Evolutionary conservation across 306 rosid species (phyloP).

Genomic region (Lathyrus sativus): DNA sequence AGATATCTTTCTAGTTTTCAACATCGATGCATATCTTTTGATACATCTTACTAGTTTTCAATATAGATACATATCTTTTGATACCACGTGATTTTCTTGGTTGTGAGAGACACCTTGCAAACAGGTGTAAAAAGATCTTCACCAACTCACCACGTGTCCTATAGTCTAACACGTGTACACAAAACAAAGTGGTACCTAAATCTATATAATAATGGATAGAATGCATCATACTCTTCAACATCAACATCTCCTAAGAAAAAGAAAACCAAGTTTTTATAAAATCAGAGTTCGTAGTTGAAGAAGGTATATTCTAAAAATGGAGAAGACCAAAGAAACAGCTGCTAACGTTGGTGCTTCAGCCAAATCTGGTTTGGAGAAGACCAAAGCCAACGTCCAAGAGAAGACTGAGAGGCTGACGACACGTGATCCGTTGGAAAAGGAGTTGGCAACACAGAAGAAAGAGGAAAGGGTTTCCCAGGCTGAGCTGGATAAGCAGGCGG

Average conservation of each 20-base stretch:
- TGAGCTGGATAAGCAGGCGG: constrained; percentile 56
- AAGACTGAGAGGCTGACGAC: constrained; percentile 64
- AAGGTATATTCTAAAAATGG: constrained; percentile 41
- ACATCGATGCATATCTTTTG: too few species aligned
- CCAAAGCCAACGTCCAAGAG: constrained; percentile 75
- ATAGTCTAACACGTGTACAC: not conserved
- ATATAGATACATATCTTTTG: too few species aligned
- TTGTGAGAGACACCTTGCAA: too few species aligned
- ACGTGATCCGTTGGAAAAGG: constrained; percentile 58
- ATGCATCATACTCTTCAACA: not conserved
- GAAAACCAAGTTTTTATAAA: too few species aligned
- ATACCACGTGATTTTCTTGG: too few species aligned
- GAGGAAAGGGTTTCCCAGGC: constrained; percentile 46
- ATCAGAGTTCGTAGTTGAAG: not conserved
- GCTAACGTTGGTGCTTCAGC: constrained; percentile 80
- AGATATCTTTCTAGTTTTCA: too few species aligned
- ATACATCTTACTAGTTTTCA: too few species aligned
- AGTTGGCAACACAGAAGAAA: constrained; percentile 59
- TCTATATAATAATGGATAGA: not conserved
- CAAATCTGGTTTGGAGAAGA: constrained; percentile 76
- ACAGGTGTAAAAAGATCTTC: not conserved
- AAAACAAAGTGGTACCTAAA: not conserved
- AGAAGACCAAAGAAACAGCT: constrained; percentile 58
- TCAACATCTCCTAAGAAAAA: not conserved
- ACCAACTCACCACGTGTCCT: not conserved